Percentiles rank a stretch among this genome's conserved stretches.
These are phyloP conservation scores for Cymodocea nodosa DNA, from an alignment of 116 monocot species.

Conservation along the genomic window DNA sequence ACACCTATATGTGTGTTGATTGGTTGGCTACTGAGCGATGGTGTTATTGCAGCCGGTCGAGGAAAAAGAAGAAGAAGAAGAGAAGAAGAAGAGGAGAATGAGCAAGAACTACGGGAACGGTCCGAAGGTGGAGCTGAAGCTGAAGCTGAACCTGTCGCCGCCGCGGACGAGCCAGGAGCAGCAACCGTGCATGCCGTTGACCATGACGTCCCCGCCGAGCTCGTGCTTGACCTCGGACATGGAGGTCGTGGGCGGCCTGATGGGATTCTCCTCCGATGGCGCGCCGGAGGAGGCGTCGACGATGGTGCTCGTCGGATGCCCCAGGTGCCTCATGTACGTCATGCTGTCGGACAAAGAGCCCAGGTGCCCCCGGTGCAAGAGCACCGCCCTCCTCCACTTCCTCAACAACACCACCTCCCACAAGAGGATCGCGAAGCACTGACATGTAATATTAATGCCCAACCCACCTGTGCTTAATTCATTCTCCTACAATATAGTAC, in stretches of 20 bases:
- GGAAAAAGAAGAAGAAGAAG: no score
- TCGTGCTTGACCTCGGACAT: constrained; percentile 50
- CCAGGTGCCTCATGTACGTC: constrained; percentile 69
- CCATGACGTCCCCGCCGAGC: constrained; percentile 19
- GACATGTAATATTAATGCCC: no score
- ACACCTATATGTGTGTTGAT: no score
- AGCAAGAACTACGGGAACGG: constrained; percentile 36
- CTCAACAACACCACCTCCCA: constrained; percentile 7
- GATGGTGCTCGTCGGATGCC: constrained; percentile 68
- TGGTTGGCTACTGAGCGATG: no score
- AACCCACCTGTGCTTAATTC: no score
- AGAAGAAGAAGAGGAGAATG: constrained; percentile 17
- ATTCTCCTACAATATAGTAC: no score
- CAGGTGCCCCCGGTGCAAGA: constrained; percentile 70
- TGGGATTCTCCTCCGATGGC: no score
- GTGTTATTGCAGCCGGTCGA: no score
- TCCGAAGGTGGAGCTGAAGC: constrained; percentile 21
- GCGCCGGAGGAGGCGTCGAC: constrained; percentile 44
- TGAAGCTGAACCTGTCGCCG: constrained; percentile 50
- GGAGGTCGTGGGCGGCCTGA: constrained; percentile 11
- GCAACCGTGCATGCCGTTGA: constrained; percentile 10
- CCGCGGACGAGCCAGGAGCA: constrained; percentile 1
- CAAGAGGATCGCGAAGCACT: constrained; percentile 19
- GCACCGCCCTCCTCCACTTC: constrained; percentile 53
- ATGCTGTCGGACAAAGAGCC: constrained; percentile 74